phyloP scores from a whole-genome alignment of 2,329 filamentous ascomycete genomes.

The Penicillium palitans region DNA sequence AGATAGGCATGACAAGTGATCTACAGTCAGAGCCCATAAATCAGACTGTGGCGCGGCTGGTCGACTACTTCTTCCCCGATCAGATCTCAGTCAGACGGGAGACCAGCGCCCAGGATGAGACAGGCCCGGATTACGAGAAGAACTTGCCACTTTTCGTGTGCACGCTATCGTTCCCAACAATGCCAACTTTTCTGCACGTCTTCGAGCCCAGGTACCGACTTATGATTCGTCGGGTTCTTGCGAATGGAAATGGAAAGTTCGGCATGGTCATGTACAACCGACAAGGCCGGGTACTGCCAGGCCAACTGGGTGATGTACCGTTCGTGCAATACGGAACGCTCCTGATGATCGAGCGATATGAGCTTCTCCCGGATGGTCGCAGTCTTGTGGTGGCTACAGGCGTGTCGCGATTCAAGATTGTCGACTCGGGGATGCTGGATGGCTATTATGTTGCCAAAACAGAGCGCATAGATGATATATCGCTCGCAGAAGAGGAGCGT shows the following conservation, averaged over 20 bases:
- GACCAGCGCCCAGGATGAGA: conserved; percentile 59
- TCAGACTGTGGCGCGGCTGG: conserved; percentile 60
- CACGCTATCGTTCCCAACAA: conserved; percentile 75
- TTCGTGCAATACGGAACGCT: conserved; percentile 78
- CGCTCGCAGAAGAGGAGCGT: conserved; percentile 74
- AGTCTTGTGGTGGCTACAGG: conserved; percentile 79
- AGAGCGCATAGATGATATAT: conserved; percentile 78
- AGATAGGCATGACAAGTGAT: conserved; percentile 56
- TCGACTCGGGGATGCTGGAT: conserved; percentile 63
- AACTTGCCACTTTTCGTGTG: conserved; percentile 77
- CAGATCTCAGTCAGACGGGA: conserved; percentile 59
- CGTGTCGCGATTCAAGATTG: conserved; percentile 72
- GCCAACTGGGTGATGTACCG: conserved; percentile 50
- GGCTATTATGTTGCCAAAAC: conserved; percentile 76
- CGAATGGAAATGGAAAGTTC: conserved; percentile 69
- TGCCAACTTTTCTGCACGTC: conserved; percentile 85
- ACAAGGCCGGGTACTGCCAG: conserved; percentile 53
- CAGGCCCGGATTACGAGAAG: conserved; percentile 55
- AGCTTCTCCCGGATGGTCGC: conserved; percentile 74
- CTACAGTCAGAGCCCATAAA: conserved; percentile 59
- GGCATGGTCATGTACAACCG: conserved; percentile 78
- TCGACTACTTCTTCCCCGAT: conserved; percentile 69
- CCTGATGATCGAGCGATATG: conserved; percentile 71
- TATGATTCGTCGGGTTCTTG: conserved; percentile 80
- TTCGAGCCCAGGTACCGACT: conserved; percentile 88